Evolutionary conservation across 305 asterid species (phyloP), one percentile per base, ranked within the genome.

Genomic region (Stenogyne calaminthoides): DNA sequence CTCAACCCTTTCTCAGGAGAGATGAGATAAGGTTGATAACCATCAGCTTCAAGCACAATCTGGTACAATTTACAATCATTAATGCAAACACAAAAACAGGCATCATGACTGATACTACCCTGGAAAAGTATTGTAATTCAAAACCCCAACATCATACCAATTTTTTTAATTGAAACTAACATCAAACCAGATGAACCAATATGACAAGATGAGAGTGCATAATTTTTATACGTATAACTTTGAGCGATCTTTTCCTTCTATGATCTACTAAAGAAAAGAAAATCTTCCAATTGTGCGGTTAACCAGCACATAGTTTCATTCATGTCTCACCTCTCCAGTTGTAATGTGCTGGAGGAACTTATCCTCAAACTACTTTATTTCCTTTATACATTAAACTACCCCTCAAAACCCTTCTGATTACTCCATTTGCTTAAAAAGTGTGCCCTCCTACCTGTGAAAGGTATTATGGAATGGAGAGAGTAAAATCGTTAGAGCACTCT

Each of bases 31-130:
- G 99, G 99, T 73, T 95, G 99, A 84, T 95, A 95, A 77, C 99
- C 99, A 84, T 95, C 98, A 12, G 99, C 99, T 86, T 95, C 99
- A 19, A 95, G 91, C 70, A 95, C 99, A 82, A 95, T 89, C 99
- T 95, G 93, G 68, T 40, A 73, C 57, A 62, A 76, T 20, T 58
- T 71, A 27, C 64, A 82, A 66, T 58, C 59, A 65, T 83, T 76
- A 88, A 54, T 10, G 56, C 69, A 59, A 70, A 64, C 65, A 78
- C 36, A 32, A 32, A 32, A 5, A 34, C 57, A 69, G 5, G 39
- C 20, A 34, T 32, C 47, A 55, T 55, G 52, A 64, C 55, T 63
- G 58, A 52, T 52, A 18, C 80, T 78, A 69, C 98, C 98, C 98
- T 93, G 82, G 25, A 75, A 69, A 71, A 81, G 72, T 40, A 34